Evolutionary conservation across 1,139 yeast species (phyloP), one percentile per base, ranked within the genome.

Genomic region (Hyphopichia burtonii): DNA sequence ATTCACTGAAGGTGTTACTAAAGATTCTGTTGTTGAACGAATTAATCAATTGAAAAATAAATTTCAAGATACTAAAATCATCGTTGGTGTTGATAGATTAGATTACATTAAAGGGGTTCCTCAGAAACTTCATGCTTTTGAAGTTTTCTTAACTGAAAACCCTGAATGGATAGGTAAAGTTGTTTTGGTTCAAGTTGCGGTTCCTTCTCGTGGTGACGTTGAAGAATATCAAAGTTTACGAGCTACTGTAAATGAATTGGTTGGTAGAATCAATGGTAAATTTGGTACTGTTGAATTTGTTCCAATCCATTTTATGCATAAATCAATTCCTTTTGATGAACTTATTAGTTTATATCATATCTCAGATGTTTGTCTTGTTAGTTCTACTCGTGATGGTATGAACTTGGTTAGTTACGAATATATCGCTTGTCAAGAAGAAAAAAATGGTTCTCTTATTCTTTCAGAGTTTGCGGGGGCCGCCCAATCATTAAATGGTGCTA

Each of bases 381-480:
- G 94, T 42, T 86, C 96, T 3, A 93, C 99, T 1, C 79, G 99
- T 58, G 99, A 93, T 60, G 99, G 99, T 54, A 93, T 93, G 99
- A 93, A 93, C 61, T 78, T 93, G 56, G 99, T 93, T 34, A 82
- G 94, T 43, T 93, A 89, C 61, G 99, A 93, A 66, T 93, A 93
- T 64, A 89, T 94, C 56, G 97, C 99, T 1, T 91, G 98, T 59
- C 99, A 93, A 63, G 80, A 86, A 52, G 83, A 83, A 39, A 82
- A 83, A 45, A 85, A 89, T 50, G 99, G 99, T 8, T 82, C 89
- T 3, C 73, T 93, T 52, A 86, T 93, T 39, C 67, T 93, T 47
- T 84, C 95, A 37, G 99, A 93, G 65, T 93, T 93, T 68, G 95
- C 99, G 0, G 99, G 99, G 38, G 99, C 99, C n/a, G 98, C 99